phyloP scores from a whole-genome alignment of 495 filamentous ascomycete genomes.

The Penicillium pancosmium region DNA sequence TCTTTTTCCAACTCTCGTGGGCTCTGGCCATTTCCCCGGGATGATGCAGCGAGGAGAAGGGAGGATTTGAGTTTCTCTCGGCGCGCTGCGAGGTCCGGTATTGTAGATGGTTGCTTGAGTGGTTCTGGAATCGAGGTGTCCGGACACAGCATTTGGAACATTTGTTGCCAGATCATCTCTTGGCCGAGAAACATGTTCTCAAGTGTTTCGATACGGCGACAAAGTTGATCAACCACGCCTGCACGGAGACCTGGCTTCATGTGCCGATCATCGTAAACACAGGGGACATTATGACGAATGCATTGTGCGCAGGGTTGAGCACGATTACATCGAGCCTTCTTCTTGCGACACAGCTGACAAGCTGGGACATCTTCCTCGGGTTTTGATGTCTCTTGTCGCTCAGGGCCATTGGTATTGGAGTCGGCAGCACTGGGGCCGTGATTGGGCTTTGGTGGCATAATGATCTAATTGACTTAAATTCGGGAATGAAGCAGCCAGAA shows the following conservation, averaged over 20 bases:
- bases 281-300: constrained; percentile 31
- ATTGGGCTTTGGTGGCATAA: not conserved
- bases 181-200: constrained; percentile 39
- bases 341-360: constrained; percentile 46
- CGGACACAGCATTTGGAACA: constrained; percentile 18
- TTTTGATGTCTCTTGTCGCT: constrained; percentile 9
- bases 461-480: not conserved
- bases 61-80: constrained; percentile 13
- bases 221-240: constrained; percentile 45
- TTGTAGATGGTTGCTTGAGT: not conserved
- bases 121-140: constrained; percentile 7
- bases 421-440: not conserved
- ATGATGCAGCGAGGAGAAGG: constrained; percentile 4
- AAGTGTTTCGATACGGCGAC: constrained; percentile 36
- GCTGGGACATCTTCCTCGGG: constrained; percentile 25
- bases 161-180: constrained; percentile 30
- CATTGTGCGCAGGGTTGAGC: constrained; percentile 44
- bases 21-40: not conserved
- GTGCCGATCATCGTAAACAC: constrained; percentile 39
- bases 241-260: constrained; percentile 41
- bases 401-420: not conserved
- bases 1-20: not conserved
- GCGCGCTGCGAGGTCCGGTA: constrained; percentile 8
- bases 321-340: constrained; percentile 45
- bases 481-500: not conserved